Evolutionary conservation across 2,329 filamentous ascomycete genomes (phyloP).

Genomic region (Phoma sp.): DNA sequence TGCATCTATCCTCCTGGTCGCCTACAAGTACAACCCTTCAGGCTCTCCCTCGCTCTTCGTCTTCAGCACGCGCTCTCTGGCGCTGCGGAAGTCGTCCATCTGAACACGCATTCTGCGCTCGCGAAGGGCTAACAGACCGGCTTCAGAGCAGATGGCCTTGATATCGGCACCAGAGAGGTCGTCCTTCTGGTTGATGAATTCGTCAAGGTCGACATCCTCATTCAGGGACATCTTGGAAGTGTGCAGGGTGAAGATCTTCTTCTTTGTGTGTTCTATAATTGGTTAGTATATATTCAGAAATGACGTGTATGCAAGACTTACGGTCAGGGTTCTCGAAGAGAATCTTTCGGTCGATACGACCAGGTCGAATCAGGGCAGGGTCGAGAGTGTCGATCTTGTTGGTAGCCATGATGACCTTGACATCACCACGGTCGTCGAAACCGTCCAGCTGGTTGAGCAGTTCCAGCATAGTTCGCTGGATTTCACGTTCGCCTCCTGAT

Average conservation of each 20-base stretch:
- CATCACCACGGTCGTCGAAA: slow-evolving; percentile 97
- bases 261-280: slow-evolving; percentile 83
- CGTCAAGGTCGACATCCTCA: slow-evolving; percentile 96
- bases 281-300: slow-evolving; percentile 56
- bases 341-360: slow-evolving; percentile 98
- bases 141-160: slow-evolving; percentile 98
- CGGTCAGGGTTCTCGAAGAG: slow-evolving; percentile 75
- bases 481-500: slow-evolving; percentile 94
- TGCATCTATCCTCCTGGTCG: background rate
- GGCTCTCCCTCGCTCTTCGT: slow-evolving; percentile 99
- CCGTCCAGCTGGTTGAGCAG: slow-evolving; percentile 97
- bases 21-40: slow-evolving; percentile 96
- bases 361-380: slow-evolving; percentile 92
- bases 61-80: slow-evolving; percentile 92
- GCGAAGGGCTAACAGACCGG: slow-evolving; percentile 89
- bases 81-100: slow-evolving; percentile 96
- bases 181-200: slow-evolving; percentile 98
- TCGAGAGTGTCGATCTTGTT: slow-evolving; percentile 99
- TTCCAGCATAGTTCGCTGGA: slow-evolving; percentile 98
- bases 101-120: slow-evolving; percentile 98
- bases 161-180: slow-evolving; percentile 97
- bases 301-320: slow-evolving; percentile 48
- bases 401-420: slow-evolving; percentile 99
- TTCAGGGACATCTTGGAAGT: slow-evolving; percentile 98
- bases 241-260: slow-evolving; percentile 98